Conservation (phyloP, 768 basidiomycete genomes). For the Tylopilus plumbeoviolaceoides region DNA sequence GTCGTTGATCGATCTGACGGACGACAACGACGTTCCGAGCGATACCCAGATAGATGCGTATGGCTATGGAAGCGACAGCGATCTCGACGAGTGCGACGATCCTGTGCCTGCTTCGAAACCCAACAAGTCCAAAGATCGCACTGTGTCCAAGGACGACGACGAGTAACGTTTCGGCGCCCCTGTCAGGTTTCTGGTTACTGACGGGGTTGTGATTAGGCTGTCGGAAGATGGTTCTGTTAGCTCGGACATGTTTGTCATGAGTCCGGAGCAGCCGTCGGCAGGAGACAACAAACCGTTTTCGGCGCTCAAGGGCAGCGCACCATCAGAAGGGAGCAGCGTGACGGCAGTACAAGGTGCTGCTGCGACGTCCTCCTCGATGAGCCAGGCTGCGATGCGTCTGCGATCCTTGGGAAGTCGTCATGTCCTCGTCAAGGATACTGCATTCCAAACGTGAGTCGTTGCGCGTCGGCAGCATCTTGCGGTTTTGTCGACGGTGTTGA, state of each 20-base stretch:
- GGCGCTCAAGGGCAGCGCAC: too few species aligned
- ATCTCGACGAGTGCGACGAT: not conserved
- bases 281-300: too few species aligned
- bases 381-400: not conserved
- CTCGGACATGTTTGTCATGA: not conserved
- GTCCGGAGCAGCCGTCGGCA: not conserved
- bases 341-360: not conserved
- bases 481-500: too few species aligned
- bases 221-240: not conserved
- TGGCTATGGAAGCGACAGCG: not conserved
- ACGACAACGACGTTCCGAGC: too few species aligned
- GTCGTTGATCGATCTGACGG: too few species aligned
- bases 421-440: conserved; percentile 24
- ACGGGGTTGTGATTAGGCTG: not conserved
- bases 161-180: too few species aligned
- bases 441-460: conserved; percentile 23
- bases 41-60: not conserved
- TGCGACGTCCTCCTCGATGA: not conserved
- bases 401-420: conserved; percentile 17
- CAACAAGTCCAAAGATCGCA: not conserved
- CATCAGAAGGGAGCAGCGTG: not conserved
- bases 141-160: too few species aligned
- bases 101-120: not conserved
- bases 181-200: too few species aligned
- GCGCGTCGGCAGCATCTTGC: too few species aligned